Percentiles rank a stretch among this genome's conserved stretches.
These are phyloP conservation scores for Podospora pseudoanserina DNA, from an alignment of 495 filamentous ascomycete species.

Conservation along the genomic window DNA sequence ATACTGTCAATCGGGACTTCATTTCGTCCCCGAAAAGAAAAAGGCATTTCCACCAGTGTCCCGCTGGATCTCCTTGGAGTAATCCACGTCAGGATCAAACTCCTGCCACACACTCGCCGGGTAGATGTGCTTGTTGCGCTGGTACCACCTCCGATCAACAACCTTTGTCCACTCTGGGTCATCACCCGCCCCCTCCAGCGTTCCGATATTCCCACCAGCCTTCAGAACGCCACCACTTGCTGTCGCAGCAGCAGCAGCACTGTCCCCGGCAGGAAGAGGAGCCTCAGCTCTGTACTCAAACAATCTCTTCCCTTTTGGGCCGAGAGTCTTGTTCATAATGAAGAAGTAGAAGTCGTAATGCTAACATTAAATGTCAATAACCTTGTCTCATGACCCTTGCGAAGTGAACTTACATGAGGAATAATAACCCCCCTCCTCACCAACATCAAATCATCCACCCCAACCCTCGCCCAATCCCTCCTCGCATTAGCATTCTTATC, in stretches of 20 bases:
- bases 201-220: constrained; percentile 27
- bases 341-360: constrained; percentile 98
- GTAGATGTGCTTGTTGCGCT: constrained; percentile 95
- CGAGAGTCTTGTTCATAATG: constrained; percentile 78
- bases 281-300: constrained; percentile 69
- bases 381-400: neutral
- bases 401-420: constrained; percentile 69
- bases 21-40: constrained; percentile 63
- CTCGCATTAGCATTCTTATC: constrained; percentile 57
- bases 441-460: constrained; percentile 95
- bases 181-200: constrained; percentile 73
- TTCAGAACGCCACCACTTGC: constrained; percentile 34
- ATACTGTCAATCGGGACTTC: constrained; percentile 1
- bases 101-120: constrained; percentile 94
- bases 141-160: constrained; percentile 94
- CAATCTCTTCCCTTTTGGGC: constrained; percentile 64
- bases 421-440: constrained; percentile 90
- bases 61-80: constrained; percentile 71
- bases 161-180: constrained; percentile 88
- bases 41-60: constrained; percentile 89
- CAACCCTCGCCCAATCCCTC: constrained; percentile 87
- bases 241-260: neutral
- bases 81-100: constrained; percentile 86
- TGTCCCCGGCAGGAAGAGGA: constrained; percentile 19
- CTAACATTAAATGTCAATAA: constrained; percentile 40